A percentile compares a stretch with the other conserved stretches of the same genome.
Evolutionary conservation across 176 grass and related monocot species (phyloP).

Genomic region (Puccinellia tenuiflora): DNA sequence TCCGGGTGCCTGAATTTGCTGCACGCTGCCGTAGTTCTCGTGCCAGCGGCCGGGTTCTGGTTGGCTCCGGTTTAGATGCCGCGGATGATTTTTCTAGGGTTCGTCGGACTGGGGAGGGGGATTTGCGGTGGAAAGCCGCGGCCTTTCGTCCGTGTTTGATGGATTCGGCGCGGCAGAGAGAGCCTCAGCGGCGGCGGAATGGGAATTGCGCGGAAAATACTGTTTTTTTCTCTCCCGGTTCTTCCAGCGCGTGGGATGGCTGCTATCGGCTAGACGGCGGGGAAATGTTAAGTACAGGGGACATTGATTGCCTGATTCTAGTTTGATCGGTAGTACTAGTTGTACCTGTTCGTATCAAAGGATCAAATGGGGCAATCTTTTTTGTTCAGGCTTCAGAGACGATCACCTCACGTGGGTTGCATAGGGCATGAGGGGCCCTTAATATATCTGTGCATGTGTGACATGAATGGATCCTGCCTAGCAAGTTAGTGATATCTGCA

Average conservation of each 20-base stretch:
- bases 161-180: background rate
- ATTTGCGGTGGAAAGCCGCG: background rate
- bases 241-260: background rate
- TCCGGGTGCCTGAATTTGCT: background rate
- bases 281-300: background rate
- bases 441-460: too few species aligned
- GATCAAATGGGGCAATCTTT: background rate
- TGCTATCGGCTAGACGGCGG: too few species aligned
- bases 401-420: background rate
- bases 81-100: background rate
- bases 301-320: background rate
- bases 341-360: background rate
- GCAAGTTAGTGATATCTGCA: too few species aligned
- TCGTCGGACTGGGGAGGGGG: background rate
- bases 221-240: background rate
- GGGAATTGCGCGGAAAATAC: background rate
- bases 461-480: too few species aligned
- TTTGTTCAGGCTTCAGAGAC: background rate
- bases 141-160: background rate
- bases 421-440: too few species aligned
- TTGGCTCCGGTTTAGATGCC: background rate
- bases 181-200: background rate
- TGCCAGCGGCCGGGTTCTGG: background rate
- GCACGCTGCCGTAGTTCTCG: background rate
- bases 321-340: background rate